Percentiles rank a stretch among this genome's conserved stretches.
Evolutionary conservation across 805 yeast genomes (phyloP).

Genomic region (Myxozyma kluyveri): DNA sequence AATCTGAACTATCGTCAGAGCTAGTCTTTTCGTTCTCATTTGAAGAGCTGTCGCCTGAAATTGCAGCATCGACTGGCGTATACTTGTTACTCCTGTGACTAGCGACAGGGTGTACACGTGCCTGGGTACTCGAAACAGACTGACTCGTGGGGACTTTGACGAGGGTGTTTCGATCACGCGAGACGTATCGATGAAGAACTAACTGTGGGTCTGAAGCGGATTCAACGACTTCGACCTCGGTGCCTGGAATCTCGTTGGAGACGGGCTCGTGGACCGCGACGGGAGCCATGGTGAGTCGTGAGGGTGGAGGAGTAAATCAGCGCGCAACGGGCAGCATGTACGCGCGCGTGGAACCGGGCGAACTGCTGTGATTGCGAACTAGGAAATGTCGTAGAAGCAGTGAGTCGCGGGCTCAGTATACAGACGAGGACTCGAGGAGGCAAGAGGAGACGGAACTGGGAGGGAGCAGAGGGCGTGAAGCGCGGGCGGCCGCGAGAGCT

Average conservation of each 20-base stretch:
- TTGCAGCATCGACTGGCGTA: not conserved
- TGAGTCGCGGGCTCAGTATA: too few relatives aligned
- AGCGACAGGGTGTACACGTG: not conserved
- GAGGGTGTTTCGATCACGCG: constrained; percentile 8
- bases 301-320: not conserved
- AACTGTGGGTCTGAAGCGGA: constrained; percentile 23
- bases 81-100: too few relatives aligned
- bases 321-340: too few relatives aligned
- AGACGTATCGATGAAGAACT: constrained; percentile 18
- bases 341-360: too few relatives aligned
- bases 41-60: not conserved
- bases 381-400: too few relatives aligned
- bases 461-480: too few relatives aligned
- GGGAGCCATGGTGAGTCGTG: constrained; percentile 4
- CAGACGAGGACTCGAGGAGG: too few relatives aligned
- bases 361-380: too few relatives aligned
- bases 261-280: constrained; percentile 19
- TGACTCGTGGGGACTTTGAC: constrained; percentile 7
- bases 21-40: not conserved
- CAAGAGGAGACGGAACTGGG: too few relatives aligned
- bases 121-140: not conserved
- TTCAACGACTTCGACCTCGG: constrained; percentile 20
- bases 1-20: not conserved
- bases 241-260: constrained; percentile 6
- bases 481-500: too few relatives aligned